phyloP scores from a whole-genome alignment of 768 basidiomycete genomes.

The Podaxis sp. region DNA sequence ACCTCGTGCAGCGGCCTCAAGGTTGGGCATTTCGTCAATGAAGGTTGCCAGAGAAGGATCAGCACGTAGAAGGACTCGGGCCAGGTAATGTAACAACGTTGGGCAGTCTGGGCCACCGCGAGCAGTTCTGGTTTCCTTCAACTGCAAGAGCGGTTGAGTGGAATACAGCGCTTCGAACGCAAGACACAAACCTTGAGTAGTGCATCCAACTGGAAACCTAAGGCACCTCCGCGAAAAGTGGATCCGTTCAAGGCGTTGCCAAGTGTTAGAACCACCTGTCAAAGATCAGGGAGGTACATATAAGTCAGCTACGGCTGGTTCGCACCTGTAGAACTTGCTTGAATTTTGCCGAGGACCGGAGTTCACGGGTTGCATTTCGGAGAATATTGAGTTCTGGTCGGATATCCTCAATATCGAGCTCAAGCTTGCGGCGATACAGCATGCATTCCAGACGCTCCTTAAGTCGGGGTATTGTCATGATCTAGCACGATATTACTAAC shows the following conservation, averaged over 20 bases:
- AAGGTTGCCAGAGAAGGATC: constrained; percentile 69
- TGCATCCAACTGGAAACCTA: constrained; percentile 82
- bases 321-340: constrained; percentile 67
- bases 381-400: constrained; percentile 78
- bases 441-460: constrained; percentile 75
- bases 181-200: constrained; percentile 63
- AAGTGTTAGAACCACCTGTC: constrained; percentile 66
- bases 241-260: constrained; percentile 85
- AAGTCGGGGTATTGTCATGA: constrained; percentile 76
- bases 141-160: constrained; percentile 34
- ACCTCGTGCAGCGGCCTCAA: constrained; percentile 86
- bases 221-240: constrained; percentile 80
- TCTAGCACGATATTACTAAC: constrained; percentile 37
- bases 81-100: constrained; percentile 90
- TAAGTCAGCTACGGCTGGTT: neutral
- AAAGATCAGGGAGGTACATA: neutral
- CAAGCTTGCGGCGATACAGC: constrained; percentile 79
- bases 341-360: constrained; percentile 63
- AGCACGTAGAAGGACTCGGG: constrained; percentile 63
- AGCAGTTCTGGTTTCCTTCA: constrained; percentile 81
- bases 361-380: constrained; percentile 65
- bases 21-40: constrained; percentile 74
- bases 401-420: constrained; percentile 80
- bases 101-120: constrained; percentile 70
- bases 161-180: neutral